These are phyloP conservation scores for Amanita fuliginea DNA, from an alignment of 768 basidiomycete species.

Conservation along the genomic window DNA sequence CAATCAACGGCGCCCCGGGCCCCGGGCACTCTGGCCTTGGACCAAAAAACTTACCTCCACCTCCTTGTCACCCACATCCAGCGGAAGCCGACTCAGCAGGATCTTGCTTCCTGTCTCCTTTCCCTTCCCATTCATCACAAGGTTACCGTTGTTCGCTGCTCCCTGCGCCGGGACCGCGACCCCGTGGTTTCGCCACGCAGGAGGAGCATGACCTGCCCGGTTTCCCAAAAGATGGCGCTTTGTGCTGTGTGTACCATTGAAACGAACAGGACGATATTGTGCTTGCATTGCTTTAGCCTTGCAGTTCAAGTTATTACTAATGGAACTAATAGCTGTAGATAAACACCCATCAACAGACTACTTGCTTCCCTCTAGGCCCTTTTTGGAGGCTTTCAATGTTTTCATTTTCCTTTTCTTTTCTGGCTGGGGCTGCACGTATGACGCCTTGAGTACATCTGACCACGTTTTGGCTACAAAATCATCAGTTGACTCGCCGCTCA, in stretches of 20 bases:
- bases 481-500: too few species aligned
- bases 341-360: too few species aligned
- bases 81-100: conserved; percentile 50
- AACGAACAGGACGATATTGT: conserved; percentile 2
- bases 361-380: too few species aligned
- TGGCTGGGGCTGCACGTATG: too few species aligned
- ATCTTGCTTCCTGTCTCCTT: conserved; percentile 53
- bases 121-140: conserved; percentile 17
- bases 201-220: conserved; percentile 40
- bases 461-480: too few species aligned
- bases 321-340: too few species aligned
- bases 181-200: conserved; percentile 45
- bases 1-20: neutral
- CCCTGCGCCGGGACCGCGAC: neutral
- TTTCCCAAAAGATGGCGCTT: conserved; percentile 52
- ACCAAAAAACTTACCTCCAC: conserved; percentile 39
- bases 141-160: neutral
- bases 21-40: neutral
- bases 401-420: too few species aligned
- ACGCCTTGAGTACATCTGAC: too few species aligned
- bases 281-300: neutral
- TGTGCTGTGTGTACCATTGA: conserved; percentile 22
- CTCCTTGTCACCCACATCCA: conserved; percentile 60
- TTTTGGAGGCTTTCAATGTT: too few species aligned
- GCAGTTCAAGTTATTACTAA: too few species aligned